Evolutionary conservation across 176 grass and related monocot genomes (phyloP).

Genomic region (Musa itinerans): DNA sequence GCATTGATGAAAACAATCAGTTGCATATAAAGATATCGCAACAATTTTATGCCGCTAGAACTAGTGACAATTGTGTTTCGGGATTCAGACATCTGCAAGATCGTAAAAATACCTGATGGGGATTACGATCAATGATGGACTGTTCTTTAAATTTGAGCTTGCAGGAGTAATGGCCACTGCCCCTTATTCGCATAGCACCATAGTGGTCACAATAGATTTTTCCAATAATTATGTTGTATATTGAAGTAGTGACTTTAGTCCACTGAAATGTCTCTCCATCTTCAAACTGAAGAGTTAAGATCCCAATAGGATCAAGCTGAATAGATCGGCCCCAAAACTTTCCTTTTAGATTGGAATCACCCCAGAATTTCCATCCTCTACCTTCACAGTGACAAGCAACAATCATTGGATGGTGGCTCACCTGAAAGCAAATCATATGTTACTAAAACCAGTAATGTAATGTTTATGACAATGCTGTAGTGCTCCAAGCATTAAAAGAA

Average conservation of each 20-base stretch:
- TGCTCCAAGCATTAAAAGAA: neutral
- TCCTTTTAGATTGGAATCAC: constrained; percentile 89
- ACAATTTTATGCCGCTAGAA: neutral
- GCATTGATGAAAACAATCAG: neutral
- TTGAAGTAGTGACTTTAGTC: constrained; percentile 97
- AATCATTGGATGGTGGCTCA: constrained; percentile 94
- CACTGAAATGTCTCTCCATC: constrained; percentile 88
- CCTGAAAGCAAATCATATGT: constrained; percentile 32
- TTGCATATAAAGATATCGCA: neutral
- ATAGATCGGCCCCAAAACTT: constrained; percentile 97
- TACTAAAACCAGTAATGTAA: constrained; percentile 22
- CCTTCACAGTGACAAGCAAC: constrained; percentile 94
- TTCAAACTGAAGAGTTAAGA: constrained; percentile 91
- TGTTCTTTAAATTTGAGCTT: constrained; percentile 99
- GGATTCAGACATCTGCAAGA: neutral
- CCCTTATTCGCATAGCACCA: constrained; percentile 86
- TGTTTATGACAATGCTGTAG: neutral
- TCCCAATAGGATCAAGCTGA: constrained; percentile 89
- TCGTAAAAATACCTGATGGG: constrained; percentile 63
- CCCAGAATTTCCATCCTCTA: constrained; percentile 91
- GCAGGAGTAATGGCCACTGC: constrained; percentile 81
- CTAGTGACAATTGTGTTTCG: neutral
- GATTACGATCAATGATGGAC: constrained; percentile 83
- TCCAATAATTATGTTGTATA: constrained; percentile 99
- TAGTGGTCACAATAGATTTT: constrained; percentile 99